Evolutionary conservation across 1,284 basidiomycete genomes (phyloP).

Genomic region (Malassezia equina): DNA sequence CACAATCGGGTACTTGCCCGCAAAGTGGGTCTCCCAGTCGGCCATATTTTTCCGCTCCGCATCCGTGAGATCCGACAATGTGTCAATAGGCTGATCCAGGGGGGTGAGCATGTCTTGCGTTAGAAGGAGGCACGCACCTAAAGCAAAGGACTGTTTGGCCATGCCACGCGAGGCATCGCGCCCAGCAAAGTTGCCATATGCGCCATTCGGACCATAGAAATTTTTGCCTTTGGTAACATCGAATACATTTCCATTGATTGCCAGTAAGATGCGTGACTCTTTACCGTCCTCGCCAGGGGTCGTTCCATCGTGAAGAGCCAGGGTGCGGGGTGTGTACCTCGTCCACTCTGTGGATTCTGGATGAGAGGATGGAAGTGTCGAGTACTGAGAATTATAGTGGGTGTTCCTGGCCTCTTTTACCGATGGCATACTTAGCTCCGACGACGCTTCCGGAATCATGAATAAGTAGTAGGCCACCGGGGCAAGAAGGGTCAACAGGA

Average conservation of each 20-base stretch:
- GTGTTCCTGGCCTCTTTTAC: neutral
- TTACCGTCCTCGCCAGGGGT: conserved; percentile 6
- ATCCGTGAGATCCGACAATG: conserved; percentile 62
- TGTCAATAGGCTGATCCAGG: conserved; percentile 73
- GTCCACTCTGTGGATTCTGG: conserved; percentile 33
- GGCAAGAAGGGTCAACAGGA: neutral
- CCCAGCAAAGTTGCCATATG: conserved; percentile 94
- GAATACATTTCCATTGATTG: conserved; percentile 77
- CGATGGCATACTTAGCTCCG: neutral
- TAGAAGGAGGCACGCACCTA: conserved; percentile 54
- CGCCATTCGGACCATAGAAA: conserved; percentile 87
- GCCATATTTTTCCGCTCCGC: conserved; percentile 58
- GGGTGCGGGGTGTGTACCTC: conserved; percentile 39
- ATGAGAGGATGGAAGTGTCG: conserved; percentile 32
- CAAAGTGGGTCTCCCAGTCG: conserved; percentile 40
- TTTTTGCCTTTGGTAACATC: conserved; percentile 76
- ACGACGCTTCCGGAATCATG: neutral
- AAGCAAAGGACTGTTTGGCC: conserved; percentile 91
- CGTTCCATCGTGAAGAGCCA: conserved; percentile 40
- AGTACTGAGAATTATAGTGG: conserved; percentile 18
- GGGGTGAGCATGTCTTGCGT: conserved; percentile 69
- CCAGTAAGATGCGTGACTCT: conserved; percentile 62
- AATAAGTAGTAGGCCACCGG: neutral
- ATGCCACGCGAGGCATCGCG: conserved; percentile 85
- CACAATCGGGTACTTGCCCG: conserved; percentile 39